Base-by-base conservation (phyloP, 1,284 basidiomycete species). In the Papiliotrema nemorosa region DNA sequence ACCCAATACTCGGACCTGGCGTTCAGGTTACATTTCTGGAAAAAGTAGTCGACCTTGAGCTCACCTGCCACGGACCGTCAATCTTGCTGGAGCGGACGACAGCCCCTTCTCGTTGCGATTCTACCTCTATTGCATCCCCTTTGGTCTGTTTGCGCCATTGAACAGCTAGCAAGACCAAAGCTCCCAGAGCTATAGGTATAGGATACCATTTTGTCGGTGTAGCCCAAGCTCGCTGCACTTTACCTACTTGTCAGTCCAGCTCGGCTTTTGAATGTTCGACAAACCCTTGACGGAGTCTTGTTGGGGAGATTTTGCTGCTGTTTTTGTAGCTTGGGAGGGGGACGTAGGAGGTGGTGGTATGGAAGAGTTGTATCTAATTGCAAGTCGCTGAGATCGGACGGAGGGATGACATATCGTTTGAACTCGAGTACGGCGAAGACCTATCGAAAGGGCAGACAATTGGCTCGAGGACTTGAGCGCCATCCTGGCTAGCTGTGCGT, bases 171-270 rank as follows among this genome's bases (percentile, higher is more conserved):
- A 96, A 84, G 22, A 94, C 80, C 25, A 93, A 80, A 2, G 89
- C 91, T 35, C 92, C 92, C 29, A 96, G 85, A 14, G 90, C 88
- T 53, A 97, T 78, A 14, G 94, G 94, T 39, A 98, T 82, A 9
- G 94, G 93, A 62, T 92, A 93, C 94, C 94, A 98, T 73, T 85
- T 88, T 46, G 88, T 90, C 1, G 89, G 90, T 0, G 93, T 96
- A 59, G 85, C 80, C 91, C 92, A 96, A 22, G 90, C 90, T 57
- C 82, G 70, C 36, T 76, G 74, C 10, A 85, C 71, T 54, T 70
- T 57, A 3, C 43, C 46, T 48, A 34, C n/a, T n/a, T n/a, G n/a
- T n/a, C 6, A 20, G 43, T 5, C 22, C 35, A 24, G 33, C n/a
- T n/a, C n/a, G n/a, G n/a, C n/a, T n/a, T n/a, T n/a, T n/a, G n/a